Evolutionary conservation across 352 stramenopile species (phyloP).

Genomic region (Pythium aristosporum): DNA sequence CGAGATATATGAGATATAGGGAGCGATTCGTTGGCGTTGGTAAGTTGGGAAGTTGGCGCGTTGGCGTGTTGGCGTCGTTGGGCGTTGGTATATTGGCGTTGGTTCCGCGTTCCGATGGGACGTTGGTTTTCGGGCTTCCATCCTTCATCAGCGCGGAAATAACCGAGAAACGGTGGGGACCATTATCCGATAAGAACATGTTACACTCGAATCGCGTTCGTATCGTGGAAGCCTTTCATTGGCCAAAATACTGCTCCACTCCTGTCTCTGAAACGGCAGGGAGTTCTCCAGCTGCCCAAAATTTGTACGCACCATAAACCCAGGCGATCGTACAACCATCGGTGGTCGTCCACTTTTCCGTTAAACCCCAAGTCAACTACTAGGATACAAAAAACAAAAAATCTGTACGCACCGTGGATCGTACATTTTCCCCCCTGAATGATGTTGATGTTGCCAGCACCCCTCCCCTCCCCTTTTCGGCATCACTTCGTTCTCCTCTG

Average conservation of each 20-base stretch:
- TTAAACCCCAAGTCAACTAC: conserved; percentile 34
- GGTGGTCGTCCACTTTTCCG: conserved; percentile 33
- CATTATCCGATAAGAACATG: neutral
- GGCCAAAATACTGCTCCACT: conserved; percentile 1
- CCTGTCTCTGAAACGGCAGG: conserved; percentile 12
- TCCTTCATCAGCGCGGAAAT: neutral
- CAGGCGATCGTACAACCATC: conserved; percentile 24
- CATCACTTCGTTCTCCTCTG: too few relatives aligned
- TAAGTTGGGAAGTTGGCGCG: conserved; percentile 3
- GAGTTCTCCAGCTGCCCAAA: neutral
- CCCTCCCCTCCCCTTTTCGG: too few relatives aligned
- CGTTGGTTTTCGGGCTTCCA: neutral
- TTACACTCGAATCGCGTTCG: neutral
- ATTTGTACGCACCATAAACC: conserved; percentile 27
- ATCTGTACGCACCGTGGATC: conserved; percentile 31
- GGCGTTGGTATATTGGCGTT: conserved; percentile 3
- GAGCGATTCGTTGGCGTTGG: conserved; percentile 11
- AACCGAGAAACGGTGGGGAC: neutral
- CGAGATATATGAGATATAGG: neutral
- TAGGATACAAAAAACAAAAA: neutral
- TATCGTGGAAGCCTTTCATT: conserved; percentile 11
- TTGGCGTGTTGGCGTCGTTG: conserved; percentile 7
- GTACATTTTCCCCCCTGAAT: conserved; percentile 16
- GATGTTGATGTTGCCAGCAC: too few relatives aligned
- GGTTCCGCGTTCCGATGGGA: neutral